Conservation (phyloP, 169 alveolate species). For the Babesia divergens region DNA sequence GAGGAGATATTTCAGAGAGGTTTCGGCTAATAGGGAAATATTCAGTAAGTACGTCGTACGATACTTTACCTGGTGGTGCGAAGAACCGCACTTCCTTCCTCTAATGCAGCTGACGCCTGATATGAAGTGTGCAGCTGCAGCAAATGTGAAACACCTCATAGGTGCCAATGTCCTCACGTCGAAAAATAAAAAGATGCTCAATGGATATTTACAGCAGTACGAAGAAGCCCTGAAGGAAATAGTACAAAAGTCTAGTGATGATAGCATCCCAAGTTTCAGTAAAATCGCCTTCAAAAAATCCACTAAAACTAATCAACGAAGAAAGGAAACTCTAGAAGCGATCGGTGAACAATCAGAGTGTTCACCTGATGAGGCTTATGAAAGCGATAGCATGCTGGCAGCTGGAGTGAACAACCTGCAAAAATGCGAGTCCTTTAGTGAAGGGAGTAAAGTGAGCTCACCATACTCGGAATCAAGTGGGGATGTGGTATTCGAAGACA, state of each 20-base stretch:
- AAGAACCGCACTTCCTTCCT: slow-evolving; percentile 86
- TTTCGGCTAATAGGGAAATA: slow-evolving; percentile 84
- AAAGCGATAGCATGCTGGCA: slow-evolving; percentile 8
- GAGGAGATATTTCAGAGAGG: slow-evolving; percentile 83
- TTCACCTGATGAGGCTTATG: neutral
- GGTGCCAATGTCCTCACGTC: slow-evolving; percentile 13
- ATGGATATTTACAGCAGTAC: slow-evolving; percentile 42
- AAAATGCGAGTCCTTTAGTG: neutral
- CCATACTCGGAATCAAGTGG: neutral
- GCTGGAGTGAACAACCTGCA: neutral
- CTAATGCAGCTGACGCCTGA: slow-evolving; percentile 71
- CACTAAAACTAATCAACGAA: neutral
- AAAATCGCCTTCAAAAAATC: slow-evolving; percentile 24
- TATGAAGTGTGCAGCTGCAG: slow-evolving; percentile 70
- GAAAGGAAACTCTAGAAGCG: neutral
- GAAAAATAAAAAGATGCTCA: slow-evolving; percentile 5
- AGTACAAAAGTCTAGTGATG: slow-evolving; percentile 49
- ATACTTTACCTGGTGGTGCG: slow-evolving; percentile 91
- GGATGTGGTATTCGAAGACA: slow-evolving; percentile 13
- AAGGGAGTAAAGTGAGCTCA: neutral
- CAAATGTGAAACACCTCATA: slow-evolving; percentile 64
- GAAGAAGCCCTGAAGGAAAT: slow-evolving; percentile 42
- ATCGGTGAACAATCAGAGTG: neutral
- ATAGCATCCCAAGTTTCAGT: slow-evolving; percentile 34
- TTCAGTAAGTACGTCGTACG: slow-evolving; percentile 87